phyloP scores from a whole-genome alignment of 257 asterid species.

The Fraxinus pennsylvanica region DNA sequence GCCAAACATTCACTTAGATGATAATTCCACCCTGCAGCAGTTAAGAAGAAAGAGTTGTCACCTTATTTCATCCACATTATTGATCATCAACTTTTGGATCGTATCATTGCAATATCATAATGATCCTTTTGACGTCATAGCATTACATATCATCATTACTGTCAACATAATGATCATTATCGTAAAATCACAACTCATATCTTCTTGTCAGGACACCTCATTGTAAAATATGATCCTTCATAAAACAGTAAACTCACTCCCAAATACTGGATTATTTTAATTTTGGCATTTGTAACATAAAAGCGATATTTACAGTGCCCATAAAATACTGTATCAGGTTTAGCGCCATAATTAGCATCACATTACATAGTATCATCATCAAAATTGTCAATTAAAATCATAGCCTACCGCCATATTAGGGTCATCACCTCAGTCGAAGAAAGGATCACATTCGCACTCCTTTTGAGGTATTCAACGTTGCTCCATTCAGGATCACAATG shows the following conservation, averaged over 20 bases:
- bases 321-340: not conserved
- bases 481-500: not conserved
- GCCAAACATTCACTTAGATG: too few species aligned
- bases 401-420: not conserved
- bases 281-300: not conserved
- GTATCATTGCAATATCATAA: not conserved
- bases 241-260: not conserved
- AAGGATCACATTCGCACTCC: not conserved
- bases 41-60: not conserved
- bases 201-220: not conserved
- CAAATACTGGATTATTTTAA: not conserved
- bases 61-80: not conserved
- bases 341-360: not conserved
- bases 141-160: not conserved
- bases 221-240: not conserved
- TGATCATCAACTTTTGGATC: not conserved
- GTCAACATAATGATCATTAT: not conserved
- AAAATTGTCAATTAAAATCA: not conserved
- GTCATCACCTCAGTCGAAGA: not conserved
- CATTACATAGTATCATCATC: not conserved
- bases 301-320: not conserved
- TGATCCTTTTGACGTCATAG: not conserved
- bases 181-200: not conserved
- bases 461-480: not conserved
- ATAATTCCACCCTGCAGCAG: too few species aligned